Percentiles rank a stretch among this genome's conserved stretches.
phyloP scores from a whole-genome alignment of 73 alveolate species.

The Paramecium pentaurelia region DNA sequence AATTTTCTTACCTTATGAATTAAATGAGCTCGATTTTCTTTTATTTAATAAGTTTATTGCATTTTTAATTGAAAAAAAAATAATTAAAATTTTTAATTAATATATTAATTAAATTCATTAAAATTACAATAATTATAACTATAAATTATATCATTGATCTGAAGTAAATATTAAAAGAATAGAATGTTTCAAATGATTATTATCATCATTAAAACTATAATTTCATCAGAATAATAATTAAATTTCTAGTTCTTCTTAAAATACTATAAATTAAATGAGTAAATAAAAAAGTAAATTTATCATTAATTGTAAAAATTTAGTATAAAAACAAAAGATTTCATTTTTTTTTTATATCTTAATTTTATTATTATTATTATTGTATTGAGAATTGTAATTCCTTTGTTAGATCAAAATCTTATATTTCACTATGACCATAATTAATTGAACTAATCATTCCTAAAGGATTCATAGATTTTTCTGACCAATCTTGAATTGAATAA shows the following conservation, averaged over 20 bases:
- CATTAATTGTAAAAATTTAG: neutral
- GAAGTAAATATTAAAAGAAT: no score
- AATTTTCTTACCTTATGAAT: neutral
- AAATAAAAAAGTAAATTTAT: neutral
- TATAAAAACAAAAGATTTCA: neutral
- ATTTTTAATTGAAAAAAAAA: neutral
- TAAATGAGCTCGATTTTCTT: neutral
- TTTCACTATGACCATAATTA: constrained; percentile 25
- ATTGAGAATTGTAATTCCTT: neutral
- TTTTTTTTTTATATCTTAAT: neutral
- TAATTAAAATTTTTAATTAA: neutral
- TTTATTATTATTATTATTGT: neutral
- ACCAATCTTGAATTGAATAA: constrained; percentile 32
- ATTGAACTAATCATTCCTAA: constrained; percentile 29
- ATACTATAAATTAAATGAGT: no score
- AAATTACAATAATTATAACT: no score
- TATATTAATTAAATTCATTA: no score
- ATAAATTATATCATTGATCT: no score
- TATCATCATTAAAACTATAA: no score
- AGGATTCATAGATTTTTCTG: neutral
- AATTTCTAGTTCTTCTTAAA: no score
- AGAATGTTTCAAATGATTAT: no score
- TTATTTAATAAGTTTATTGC: neutral
- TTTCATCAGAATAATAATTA: no score
- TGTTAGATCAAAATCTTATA: neutral